Conservation (phyloP, 164 flowering plant species). For the Tetrastigma voinierianum region DNA sequence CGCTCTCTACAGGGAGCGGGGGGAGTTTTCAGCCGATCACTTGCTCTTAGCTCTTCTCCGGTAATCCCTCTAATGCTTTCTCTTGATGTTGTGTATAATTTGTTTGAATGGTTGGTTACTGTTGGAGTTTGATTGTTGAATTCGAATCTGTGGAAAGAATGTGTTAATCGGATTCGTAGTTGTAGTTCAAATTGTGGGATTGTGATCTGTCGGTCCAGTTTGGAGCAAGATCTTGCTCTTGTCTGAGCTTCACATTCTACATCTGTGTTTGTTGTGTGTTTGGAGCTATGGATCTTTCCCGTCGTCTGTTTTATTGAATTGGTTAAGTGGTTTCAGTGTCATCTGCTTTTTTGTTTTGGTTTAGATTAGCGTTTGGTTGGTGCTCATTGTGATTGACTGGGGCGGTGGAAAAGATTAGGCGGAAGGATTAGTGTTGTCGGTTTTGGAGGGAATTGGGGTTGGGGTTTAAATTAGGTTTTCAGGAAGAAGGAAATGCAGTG, state of each 20-base stretch:
- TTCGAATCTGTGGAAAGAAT: background rate
- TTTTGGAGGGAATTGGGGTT: conserved; percentile 1
- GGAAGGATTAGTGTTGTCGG: background rate
- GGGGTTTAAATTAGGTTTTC: background rate
- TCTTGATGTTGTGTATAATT: background rate
- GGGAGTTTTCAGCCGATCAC: background rate
- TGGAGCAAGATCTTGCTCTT: conserved; percentile 10
- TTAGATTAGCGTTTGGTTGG: background rate
- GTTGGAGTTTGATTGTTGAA: background rate
- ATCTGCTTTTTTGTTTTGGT: background rate
- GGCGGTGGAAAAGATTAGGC: background rate
- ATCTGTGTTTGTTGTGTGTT: background rate
- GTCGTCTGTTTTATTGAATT: background rate
- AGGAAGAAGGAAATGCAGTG: background rate
- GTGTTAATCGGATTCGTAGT: conserved; percentile 3
- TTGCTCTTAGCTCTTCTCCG: background rate
- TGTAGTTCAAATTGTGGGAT: background rate
- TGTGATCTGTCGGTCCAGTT: background rate
- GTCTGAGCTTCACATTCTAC: background rate
- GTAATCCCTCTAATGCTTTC: conserved; percentile 7
- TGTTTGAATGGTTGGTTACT: background rate
- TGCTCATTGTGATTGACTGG: background rate
- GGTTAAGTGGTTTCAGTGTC: background rate
- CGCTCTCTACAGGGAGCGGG: background rate
- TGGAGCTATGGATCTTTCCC: background rate